Conservation (phyloP, 306 rosid species). For the Cicer arietinum region DNA sequence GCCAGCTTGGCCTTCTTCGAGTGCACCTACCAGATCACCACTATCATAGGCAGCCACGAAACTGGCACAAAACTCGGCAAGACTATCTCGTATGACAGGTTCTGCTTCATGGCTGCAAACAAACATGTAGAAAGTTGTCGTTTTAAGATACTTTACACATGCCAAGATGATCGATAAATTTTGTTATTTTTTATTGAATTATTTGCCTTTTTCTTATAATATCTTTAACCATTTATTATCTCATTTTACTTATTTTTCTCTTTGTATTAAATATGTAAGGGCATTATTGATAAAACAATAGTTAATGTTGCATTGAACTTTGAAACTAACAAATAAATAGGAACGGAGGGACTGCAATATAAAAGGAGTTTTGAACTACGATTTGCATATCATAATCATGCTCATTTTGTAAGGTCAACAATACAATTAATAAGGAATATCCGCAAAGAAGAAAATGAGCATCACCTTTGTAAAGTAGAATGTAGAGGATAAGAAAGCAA, state of each 20-base stretch:
- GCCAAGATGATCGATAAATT: no score
- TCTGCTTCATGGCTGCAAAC: slow-evolving; percentile 80
- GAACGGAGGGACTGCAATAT: no score
- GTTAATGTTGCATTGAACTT: no score
- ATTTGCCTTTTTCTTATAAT: no score
- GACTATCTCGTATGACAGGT: slow-evolving; percentile 72
- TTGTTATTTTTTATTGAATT: no score
- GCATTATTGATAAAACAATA: no score
- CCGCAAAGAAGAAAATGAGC: slow-evolving; percentile 17
- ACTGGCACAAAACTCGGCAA: slow-evolving; percentile 69
- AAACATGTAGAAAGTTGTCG: slow-evolving; percentile 39
- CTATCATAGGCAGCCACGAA: slow-evolving; percentile 85
- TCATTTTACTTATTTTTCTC: no score
- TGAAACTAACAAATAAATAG: no score
- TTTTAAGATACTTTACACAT: no score
- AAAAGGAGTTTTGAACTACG: neutral
- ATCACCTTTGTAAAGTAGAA: slow-evolving; percentile 71
- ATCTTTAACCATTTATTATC: no score
- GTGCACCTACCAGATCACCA: slow-evolving; percentile 71
- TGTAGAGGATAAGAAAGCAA: slow-evolving; percentile 85
- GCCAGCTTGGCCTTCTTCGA: slow-evolving; percentile 87
- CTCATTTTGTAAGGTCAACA: slow-evolving; percentile 19
- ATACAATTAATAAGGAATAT: slow-evolving; percentile 5
- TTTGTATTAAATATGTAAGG: no score
- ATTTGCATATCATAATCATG: neutral